Conservation (phyloP, 352 stramenopile species). For the Phytophthora niederhauseri region DNA sequence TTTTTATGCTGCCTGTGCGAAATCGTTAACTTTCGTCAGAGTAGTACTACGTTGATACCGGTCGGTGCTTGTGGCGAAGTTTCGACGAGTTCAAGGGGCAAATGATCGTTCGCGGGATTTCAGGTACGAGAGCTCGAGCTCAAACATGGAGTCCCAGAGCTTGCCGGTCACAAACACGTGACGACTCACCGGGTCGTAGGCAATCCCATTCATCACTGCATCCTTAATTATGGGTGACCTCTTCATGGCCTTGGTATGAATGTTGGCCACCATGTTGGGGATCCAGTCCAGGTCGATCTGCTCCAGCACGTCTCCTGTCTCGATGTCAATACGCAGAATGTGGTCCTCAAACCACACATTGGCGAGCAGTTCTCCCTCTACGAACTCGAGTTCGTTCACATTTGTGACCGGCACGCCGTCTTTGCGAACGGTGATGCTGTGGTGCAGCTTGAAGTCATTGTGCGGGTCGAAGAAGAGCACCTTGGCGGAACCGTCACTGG, state of each 20-base stretch:
- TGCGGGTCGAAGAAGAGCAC: constrained; percentile 84
- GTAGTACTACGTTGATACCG: neutral
- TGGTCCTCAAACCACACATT: constrained; percentile 88
- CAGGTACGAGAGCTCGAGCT: constrained; percentile 74
- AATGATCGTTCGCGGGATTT: constrained; percentile 20
- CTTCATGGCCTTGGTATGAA: constrained; percentile 54
- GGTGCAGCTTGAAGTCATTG: constrained; percentile 57
- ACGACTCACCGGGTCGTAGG: constrained; percentile 61
- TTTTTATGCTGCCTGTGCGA: neutral
- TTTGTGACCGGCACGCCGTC: constrained; percentile 51
- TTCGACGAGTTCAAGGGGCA: constrained; percentile 5
- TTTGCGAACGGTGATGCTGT: constrained; percentile 56
- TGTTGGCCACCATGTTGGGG: constrained; percentile 61
- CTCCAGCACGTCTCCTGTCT: constrained; percentile 70
- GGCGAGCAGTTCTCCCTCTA: constrained; percentile 81
- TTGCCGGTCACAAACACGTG: constrained; percentile 85
- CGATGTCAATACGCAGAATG: constrained; percentile 79
- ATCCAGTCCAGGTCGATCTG: constrained; percentile 75
- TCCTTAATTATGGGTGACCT: constrained; percentile 44
- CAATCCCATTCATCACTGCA: constrained; percentile 92
- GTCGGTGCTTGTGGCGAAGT: neutral
- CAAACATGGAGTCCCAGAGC: constrained; percentile 87
- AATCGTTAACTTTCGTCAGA: neutral
- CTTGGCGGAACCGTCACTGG: constrained; percentile 81
- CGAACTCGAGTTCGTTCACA: constrained; percentile 90